Conservation (phyloP, 2,329 filamentous ascomycete species). For the Aspergillus pseudonomiae region DNA sequence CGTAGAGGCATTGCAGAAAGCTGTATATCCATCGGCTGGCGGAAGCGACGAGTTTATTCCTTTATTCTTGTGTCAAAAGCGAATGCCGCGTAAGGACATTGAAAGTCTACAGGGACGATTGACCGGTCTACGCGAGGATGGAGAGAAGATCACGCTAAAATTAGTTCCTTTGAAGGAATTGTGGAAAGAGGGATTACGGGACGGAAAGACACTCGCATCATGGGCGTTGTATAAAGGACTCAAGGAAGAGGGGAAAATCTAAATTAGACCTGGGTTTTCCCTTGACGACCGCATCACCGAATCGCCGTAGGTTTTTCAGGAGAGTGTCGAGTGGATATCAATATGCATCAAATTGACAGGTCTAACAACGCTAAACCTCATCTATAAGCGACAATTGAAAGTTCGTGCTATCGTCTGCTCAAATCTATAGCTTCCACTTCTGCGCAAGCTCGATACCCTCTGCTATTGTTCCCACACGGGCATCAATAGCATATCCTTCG, state of each 20-base stretch:
- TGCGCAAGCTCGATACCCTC: constrained; percentile 77
- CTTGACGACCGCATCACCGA: neutral
- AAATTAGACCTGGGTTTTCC: neutral
- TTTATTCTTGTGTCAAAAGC: constrained; percentile 59
- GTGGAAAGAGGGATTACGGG: constrained; percentile 58
- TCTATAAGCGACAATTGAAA: constrained; percentile 1
- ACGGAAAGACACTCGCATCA: constrained; percentile 60
- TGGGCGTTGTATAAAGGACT: constrained; percentile 59
- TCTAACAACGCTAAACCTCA: neutral
- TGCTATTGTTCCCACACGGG: constrained; percentile 74
- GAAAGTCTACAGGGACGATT: constrained; percentile 55
- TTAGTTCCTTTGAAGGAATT: constrained; percentile 54
- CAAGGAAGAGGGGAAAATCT: constrained; percentile 50
- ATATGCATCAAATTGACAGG: neutral
- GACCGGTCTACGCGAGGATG: constrained; percentile 57
- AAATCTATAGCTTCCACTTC: constrained; percentile 35
- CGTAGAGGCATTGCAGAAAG: constrained; percentile 48
- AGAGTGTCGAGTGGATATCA: neutral
- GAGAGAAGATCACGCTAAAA: constrained; percentile 63
- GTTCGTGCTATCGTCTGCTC: neutral
- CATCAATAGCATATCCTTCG: constrained; percentile 77
- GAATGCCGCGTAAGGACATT: constrained; percentile 52
- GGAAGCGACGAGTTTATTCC: constrained; percentile 64
- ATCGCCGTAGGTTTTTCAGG: neutral
- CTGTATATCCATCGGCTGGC: constrained; percentile 58